Evolutionary conservation across 2,329 filamentous ascomycete species (phyloP), one percentile per base, ranked within the genome.

Genomic region (Fusarium sp.): DNA sequence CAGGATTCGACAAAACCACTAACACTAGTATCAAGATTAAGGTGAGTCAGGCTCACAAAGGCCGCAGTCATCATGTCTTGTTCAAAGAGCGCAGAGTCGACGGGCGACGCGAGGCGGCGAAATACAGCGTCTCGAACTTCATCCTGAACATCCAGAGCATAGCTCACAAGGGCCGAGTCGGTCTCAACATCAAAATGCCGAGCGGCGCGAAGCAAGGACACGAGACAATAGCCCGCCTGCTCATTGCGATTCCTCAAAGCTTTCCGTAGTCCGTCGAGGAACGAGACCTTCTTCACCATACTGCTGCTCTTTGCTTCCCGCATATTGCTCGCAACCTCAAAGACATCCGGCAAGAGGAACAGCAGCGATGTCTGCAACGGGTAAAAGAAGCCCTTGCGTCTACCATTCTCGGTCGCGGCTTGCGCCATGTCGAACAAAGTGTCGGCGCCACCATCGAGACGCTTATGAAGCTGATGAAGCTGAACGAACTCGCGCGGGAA

Each of bases 391-490:
- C 85, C 85, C 73, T 87, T 89, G 57, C 88, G 86, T 71, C 87
- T 87, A 40, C 85, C 86, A 64, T 87, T 89, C 77, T 93, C 91
- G 38, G 87, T 85, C 31, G 91, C 86, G 4, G 89, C 89, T 72
- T 90, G 87, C 6, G 89, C 87, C 89, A 93, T 93, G 76, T 93
- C 91, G 77, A 93, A 93, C 27, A 93, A 84, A 1, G 90, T 92
- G 77, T 93, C 91, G 6, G 90, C 88, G 11, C 89, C 89, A 57
- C 88, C 89, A 74, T 93, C 91, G n/a, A 93, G 85, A 76, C 89
- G 87, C 76, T 86, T 89, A 71, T 89, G 89, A 67, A 86, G 84
- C 18, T 86, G 86, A 79, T 93, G 91, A 67, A 93, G 83, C 66
- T 88, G 85, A 56, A 92, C 87, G 78, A 93, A 93, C 79, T 93